These are phyloP conservation scores for Malassezia pachydermatis DNA, from an alignment of 1,284 basidiomycete species.

Conservation along the genomic window DNA sequence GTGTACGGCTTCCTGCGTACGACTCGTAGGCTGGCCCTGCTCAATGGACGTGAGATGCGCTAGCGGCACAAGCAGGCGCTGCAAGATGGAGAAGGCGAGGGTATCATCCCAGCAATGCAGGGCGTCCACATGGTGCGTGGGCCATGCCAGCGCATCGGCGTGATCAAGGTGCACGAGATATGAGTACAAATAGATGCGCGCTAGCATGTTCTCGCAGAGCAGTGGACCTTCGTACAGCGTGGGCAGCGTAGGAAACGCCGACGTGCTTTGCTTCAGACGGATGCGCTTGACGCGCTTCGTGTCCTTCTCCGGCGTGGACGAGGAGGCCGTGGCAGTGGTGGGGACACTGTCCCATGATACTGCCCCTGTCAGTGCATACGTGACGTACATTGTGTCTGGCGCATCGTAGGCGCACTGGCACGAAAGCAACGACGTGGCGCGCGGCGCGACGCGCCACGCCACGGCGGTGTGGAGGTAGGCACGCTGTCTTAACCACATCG, in stretches of 20 bases:
- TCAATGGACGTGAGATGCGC: slow-evolving; percentile 9
- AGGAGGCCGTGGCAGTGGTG: no score
- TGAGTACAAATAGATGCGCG: slow-evolving; percentile 15
- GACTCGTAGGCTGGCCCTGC: slow-evolving; percentile 2
- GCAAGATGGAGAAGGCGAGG: slow-evolving; percentile 1
- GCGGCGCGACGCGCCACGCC: neutral
- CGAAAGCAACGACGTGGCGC: neutral
- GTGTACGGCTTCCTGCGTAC: neutral
- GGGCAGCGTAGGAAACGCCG: slow-evolving; percentile 5
- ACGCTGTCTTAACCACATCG: neutral
- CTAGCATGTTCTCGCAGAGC: slow-evolving; percentile 7
- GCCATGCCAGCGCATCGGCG: neutral
- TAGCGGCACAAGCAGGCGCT: slow-evolving; percentile 2
- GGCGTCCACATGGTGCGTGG: slow-evolving; percentile 2
- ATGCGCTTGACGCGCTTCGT: neutral
- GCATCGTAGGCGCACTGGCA: no score
- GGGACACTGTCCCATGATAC: slow-evolving; percentile 3
- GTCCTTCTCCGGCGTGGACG: neutral
- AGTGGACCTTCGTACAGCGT: slow-evolving; percentile 9
- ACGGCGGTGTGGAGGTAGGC: neutral
- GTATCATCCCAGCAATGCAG: slow-evolving; percentile 13
- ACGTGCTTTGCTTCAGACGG: neutral
- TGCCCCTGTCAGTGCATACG: slow-evolving; percentile 1
- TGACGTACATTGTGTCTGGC: slow-evolving; percentile 12
- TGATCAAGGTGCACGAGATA: slow-evolving; percentile 11